Base-by-base conservation (phyloP, 202 grass and related monocot genomes). In the Brachypodium distachyon region DNA sequence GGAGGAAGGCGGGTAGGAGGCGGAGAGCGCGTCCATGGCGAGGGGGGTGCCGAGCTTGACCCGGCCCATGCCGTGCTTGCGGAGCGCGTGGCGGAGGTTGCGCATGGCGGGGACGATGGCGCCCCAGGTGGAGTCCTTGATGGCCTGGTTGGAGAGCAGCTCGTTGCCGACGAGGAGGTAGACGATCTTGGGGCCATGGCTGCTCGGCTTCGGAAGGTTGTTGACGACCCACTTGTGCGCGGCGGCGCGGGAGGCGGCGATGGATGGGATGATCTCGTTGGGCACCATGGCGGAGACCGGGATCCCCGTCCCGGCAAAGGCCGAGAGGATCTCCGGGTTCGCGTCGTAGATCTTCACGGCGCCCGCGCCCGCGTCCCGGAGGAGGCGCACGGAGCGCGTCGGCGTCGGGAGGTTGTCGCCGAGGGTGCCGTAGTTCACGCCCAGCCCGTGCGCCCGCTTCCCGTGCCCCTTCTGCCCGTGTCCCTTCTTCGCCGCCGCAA, bases 271-370 rank as follows among this genome's bases (percentile, higher is more conserved):
- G 57, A 66, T 31, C 23, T 85, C 33, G 79, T 96, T 96, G 4
- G 84, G 89, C 25, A 92, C 86, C 88, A 85, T 92, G 50, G 87
- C 70, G 38, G 86, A 84, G 5, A 92, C 81, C 1, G 72, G 61
- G 1, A 96, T 18, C 4, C 74, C 69, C 13, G 86, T 89, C 17
- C 84, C 86, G 6, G 89, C 83, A 2, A 96, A 86, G 38, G 89
- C 80, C 12, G 34, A 12, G 2, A 92, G 89, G 77, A 92, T 89
- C 19, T 5, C 40, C 21, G 84, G 67, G 81, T 81, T 83, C 17
- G 83, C 83, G 81, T 96, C 86, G 70, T 92, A 92, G 80, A 96
- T 87, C 86, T 87, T 96, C 19, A 96, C 81, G 34, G 80, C 60
- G 6, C 80, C 80, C 3, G 81, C 81, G 38, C 78, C 59, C 18